These are phyloP conservation scores for Exophiala calicioides DNA, from an alignment of 2,329 filamentous ascomycete species.

Conservation along the genomic window DNA sequence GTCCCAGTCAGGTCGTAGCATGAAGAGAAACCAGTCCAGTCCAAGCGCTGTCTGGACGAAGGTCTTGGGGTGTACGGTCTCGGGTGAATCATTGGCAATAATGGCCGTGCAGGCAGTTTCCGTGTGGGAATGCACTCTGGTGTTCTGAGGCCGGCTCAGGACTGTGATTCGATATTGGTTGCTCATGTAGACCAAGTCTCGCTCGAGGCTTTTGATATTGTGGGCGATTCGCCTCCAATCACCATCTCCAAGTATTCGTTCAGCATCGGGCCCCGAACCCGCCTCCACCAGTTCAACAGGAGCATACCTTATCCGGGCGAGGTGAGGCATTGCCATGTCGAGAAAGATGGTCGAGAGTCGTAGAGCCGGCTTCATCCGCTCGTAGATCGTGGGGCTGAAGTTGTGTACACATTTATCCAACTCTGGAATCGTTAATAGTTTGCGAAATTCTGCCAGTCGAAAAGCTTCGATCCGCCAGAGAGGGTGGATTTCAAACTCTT, in stretches of 20 bases:
- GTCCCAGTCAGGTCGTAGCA: slow-evolving; percentile 6
- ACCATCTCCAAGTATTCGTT: slow-evolving; percentile 3
- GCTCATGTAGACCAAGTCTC: background rate
- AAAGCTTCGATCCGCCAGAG: slow-evolving; percentile 2
- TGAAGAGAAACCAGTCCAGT: slow-evolving; percentile 1
- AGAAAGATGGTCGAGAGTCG: slow-evolving; percentile 12
- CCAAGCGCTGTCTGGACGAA: slow-evolving; percentile 5
- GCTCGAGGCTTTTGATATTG: slow-evolving; percentile 4
- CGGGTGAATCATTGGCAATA: background rate
- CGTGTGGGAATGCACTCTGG: background rate
- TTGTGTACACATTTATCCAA: slow-evolving; percentile 6
- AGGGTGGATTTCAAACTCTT: slow-evolving; percentile 3
- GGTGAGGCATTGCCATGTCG: background rate
- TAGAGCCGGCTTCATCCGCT: slow-evolving; percentile 15
- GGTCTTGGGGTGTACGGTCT: too few species aligned
- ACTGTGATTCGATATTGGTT: slow-evolving; percentile 10
- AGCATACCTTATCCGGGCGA: slow-evolving; percentile 9
- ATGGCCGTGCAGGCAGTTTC: background rate
- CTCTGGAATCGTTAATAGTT: background rate
- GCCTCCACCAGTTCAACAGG: background rate
- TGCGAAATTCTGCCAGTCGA: background rate
- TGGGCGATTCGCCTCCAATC: slow-evolving; percentile 3
- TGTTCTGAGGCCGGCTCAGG: background rate
- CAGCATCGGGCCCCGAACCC: background rate
- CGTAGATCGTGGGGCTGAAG: background rate